phyloP scores from a whole-genome alignment of 2,329 filamentous ascomycete species.

The Sarocladiaceae sp. region DNA sequence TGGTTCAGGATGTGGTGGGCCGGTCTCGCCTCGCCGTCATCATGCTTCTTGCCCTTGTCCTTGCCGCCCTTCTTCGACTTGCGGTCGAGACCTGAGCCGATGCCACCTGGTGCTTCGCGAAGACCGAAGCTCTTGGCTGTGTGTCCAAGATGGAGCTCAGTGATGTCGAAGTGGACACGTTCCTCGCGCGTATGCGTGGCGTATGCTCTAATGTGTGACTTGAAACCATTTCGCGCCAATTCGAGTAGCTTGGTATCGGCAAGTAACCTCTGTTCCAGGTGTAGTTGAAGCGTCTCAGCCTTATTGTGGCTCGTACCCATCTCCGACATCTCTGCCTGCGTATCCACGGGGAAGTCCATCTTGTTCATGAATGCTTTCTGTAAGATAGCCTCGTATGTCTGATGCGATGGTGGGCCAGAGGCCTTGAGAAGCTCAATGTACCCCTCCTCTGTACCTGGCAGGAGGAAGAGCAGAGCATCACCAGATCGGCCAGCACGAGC shows the following conservation, averaged over 20 bases:
- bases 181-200: constrained; percentile 89
- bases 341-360: constrained; percentile 67
- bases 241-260: constrained; percentile 67
- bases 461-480: constrained; percentile 82
- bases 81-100: constrained; percentile 55
- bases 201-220: constrained; percentile 90
- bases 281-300: constrained; percentile 55
- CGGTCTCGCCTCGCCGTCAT: constrained; percentile 33
- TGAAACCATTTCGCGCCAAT: constrained; percentile 78
- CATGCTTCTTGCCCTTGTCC: constrained; percentile 31
- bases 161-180: constrained; percentile 85
- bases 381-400: constrained; percentile 50
- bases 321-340: constrained; percentile 42
- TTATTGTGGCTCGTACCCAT: constrained; percentile 42
- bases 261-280: constrained; percentile 56
- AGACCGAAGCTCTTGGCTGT: constrained; percentile 90
- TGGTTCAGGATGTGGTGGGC: constrained; percentile 46
- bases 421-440: constrained; percentile 71
- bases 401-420: constrained; percentile 42
- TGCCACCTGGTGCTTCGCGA: constrained; percentile 81
- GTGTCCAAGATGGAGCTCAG: constrained; percentile 85
- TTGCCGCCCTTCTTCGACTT: constrained; percentile 37
- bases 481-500: constrained; percentile 88
- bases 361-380: constrained; percentile 62
- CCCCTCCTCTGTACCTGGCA: constrained; percentile 86